A percentile compares a stretch with the other conserved stretches of the same genome.
Conservation (phyloP, 1,139 yeast genomes). For the Yamadazyma dendronema region DNA sequence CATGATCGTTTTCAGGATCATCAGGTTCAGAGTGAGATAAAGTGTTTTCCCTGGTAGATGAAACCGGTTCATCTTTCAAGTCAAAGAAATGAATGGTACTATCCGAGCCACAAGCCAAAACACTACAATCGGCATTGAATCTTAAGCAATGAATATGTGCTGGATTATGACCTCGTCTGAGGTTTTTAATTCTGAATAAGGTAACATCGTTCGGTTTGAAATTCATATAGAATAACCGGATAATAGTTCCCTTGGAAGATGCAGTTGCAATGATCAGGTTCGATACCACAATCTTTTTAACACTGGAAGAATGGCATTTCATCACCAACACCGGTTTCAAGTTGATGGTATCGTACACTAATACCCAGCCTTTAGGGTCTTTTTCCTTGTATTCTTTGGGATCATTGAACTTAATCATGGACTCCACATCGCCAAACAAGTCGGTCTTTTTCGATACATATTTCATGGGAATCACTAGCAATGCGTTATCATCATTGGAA, state of each 20-base stretch:
- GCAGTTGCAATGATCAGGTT: constrained; percentile 60
- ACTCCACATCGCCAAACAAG: constrained; percentile 20
- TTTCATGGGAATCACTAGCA: constrained; percentile 40
- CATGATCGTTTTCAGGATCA: neutral
- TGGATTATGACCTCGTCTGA: constrained; percentile 68
- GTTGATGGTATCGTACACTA: constrained; percentile 60
- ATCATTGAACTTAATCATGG: constrained; percentile 14
- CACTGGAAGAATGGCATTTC: constrained; percentile 55
- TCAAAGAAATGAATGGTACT: constrained; percentile 68
- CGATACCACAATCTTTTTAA: constrained; percentile 49
- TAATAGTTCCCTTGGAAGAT: constrained; percentile 68
- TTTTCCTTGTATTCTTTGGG: constrained; percentile 13
- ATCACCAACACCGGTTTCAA: constrained; percentile 55
- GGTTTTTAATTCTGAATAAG: constrained; percentile 44
- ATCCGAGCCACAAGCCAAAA: constrained; percentile 66
- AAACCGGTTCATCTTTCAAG: constrained; percentile 20
- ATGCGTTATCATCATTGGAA: constrained; percentile 47
- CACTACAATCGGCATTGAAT: constrained; percentile 49
- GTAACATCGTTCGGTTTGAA: constrained; percentile 14
- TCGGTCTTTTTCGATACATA: constrained; percentile 4
- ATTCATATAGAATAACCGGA: constrained; percentile 45
- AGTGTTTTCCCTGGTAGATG: neutral
- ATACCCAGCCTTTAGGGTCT: constrained; percentile 39
- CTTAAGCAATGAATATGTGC: constrained; percentile 54
- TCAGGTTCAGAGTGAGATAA: neutral